phyloP scores from a whole-genome alignment of 495 filamentous ascomycete genomes.

The Sordaria brevicollis region DNA sequence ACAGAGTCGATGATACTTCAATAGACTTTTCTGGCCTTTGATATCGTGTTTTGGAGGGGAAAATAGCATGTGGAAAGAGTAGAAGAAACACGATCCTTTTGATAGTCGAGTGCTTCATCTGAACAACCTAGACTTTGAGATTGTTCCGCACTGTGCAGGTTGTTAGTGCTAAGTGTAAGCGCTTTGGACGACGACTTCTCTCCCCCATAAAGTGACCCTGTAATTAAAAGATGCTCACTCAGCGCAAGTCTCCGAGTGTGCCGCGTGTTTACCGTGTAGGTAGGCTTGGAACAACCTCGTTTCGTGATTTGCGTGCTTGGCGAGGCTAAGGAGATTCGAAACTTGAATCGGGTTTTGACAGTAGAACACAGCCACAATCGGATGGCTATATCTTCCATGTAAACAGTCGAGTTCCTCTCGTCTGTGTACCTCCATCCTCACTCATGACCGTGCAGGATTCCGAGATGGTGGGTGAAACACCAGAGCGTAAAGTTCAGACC shows the following conservation, averaged over 20 bases:
- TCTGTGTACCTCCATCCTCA: no score
- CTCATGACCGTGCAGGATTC: not conserved
- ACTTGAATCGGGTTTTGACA: not conserved
- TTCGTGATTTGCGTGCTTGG: not conserved
- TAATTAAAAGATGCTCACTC: not conserved
- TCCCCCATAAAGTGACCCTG: not conserved
- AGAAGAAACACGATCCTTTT: not conserved
- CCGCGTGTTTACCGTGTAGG: no score
- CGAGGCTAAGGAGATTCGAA: not conserved
- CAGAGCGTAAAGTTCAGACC: not conserved
- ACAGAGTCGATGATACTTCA: not conserved
- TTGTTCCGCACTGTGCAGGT: not conserved
- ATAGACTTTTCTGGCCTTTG: not conserved
- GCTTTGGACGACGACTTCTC: not conserved
- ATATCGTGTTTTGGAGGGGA: not conserved
- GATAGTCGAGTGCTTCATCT: not conserved
- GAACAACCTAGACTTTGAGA: not conserved
- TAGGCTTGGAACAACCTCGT: not conserved
- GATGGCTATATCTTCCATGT: not conserved
- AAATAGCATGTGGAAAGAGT: not conserved
- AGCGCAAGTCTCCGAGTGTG: not conserved
- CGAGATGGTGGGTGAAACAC: not conserved
- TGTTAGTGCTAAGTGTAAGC: not conserved
- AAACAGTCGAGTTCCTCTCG: not conserved
- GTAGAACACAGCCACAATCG: not conserved